Percentiles rank a stretch among this genome's conserved stretches.
Conservation (phyloP, 2,329 filamentous ascomycete species). For the Arthrinium phaeospermum region DNA sequence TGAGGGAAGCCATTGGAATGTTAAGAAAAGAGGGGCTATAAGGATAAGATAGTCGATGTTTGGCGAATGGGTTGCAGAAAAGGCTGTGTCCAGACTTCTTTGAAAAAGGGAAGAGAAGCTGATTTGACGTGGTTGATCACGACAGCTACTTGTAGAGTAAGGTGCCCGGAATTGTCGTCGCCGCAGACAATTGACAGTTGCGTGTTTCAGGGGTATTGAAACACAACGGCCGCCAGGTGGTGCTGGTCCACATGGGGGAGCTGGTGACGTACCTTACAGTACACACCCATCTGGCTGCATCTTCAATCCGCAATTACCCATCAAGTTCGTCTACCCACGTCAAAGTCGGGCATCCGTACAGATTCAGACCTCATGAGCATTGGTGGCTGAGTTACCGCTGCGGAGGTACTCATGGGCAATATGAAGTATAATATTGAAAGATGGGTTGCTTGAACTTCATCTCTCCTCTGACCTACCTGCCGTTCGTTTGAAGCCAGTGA, state of each 20-base stretch:
- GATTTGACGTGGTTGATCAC: not conserved
- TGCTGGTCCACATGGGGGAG: slow-evolving; percentile 1
- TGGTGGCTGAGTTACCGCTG: too few relatives aligned
- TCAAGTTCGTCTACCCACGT: not conserved
- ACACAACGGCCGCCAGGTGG: not conserved
- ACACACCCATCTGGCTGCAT: not conserved
- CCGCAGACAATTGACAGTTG: not conserved
- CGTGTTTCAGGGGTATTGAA: not conserved
- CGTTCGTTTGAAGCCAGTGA: too few relatives aligned
- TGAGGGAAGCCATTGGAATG: slow-evolving; percentile 27
- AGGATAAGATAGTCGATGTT: not conserved
- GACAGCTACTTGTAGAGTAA: not conserved
- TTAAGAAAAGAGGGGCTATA: not conserved
- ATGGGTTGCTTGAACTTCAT: too few relatives aligned
- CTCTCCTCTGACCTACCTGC: too few relatives aligned
- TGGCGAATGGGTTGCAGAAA: too few relatives aligned
- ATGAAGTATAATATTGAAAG: too few relatives aligned
- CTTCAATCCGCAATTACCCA: not conserved
- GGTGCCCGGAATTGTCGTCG: not conserved
- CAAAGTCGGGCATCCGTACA: too few relatives aligned
- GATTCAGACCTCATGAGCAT: too few relatives aligned
- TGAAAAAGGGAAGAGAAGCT: not conserved
- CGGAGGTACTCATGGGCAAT: too few relatives aligned
- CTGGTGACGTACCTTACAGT: not conserved
- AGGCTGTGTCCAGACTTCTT: not conserved